Evolutionary conservation across 768 basidiomycete species (phyloP), one percentile per base, ranked within the genome.

Genomic region (Jaapia argillacea): DNA sequence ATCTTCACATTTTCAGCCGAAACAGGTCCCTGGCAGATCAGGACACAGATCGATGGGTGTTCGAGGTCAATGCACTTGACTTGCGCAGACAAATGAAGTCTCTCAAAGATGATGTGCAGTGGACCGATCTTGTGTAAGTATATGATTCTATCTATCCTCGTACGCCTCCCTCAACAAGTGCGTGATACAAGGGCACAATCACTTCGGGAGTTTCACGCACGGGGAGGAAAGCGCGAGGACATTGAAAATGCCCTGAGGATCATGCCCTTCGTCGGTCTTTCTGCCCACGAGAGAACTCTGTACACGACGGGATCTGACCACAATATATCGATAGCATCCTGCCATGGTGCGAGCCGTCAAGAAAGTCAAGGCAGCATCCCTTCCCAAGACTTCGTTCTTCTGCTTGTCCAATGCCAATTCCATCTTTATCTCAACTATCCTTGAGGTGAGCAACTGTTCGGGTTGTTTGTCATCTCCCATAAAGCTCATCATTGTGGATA

Each of bases 341-440:
- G 96, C 92, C 4, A 96, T 97, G 91, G 72, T 79, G 46, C 85
- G 93, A 18, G 90, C 75, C n/a, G 79, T 94, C n/a, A 76, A 71
- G 20, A 70, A 69, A 2, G 71, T 94, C 48, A 89, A 96, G 58
- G 66, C 70, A 3, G 66, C 73, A 13, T 57, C 73, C 12, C 70
- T 70, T n/a, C 78, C 85, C 5, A 54, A 68, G n/a, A 75, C 79
- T 0, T 85, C 84, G 3, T 83, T 97, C 62, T 70, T 97, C 52
- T 88, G 89, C 58, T 73, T 99, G 36, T 97, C 94, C 46, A 98
- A 96, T 61, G 81, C 94, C 37, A 99, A 99, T 63, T 69, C 74
- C 1, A 77, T 96, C 42, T 98, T 87, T 68, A 98, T 97, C 58
- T 68, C 75, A 20, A 91, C 88, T 4, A 93, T 97, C 52, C 71